Base-by-base conservation (phyloP, 2,329 filamentous ascomycete species). In the Scedosporium boydii region DNA sequence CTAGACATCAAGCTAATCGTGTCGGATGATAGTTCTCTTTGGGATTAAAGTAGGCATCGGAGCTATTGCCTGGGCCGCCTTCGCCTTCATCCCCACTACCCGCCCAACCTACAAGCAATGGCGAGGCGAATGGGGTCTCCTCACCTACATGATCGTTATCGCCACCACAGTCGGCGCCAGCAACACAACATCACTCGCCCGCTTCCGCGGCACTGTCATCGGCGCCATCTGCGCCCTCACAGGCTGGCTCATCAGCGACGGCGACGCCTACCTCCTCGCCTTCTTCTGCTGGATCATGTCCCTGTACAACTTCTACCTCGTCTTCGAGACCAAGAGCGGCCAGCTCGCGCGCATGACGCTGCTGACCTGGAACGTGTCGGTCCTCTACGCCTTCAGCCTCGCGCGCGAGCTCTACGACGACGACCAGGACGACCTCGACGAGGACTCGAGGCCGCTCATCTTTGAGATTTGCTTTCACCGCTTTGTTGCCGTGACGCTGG, bases 61-160 rank as follows among this genome's bases (percentile, higher is more conserved):
- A 23, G 95, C 95, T 12, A 84, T 92, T 4, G 75, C 97, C 0
- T 98, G 93, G 78, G 93, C 92, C 18, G 85, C 95, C 73, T 90
- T 96, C 67, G 88, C 95, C 2, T 99, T 96, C 70, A 82, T 97
- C 41, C 83, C 87, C 0, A 77, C 82, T 7, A 96, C 92, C 2
- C 81, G 92, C 60, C 89, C 90, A 0, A 82, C 89, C 21, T 99
- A 97, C 72, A 82, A 86, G 60, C 88, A 88, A 69, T 98, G 93
- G 91, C 83, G 93, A 72, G 93, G 93, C 34, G 95, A 99, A 80
- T 99, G 95, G 95, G 95, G 95, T 23, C 80, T 99, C 2, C 75
- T 99, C 62, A 96, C 92, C 0, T 98, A 96, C 78, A 98, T 98
- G 93, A 87, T 98, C 70, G 95, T 99, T 26, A 96, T 93, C 71